Conservation (phyloP, 306 rosid genomes). For the Cicer arietinum region DNA sequence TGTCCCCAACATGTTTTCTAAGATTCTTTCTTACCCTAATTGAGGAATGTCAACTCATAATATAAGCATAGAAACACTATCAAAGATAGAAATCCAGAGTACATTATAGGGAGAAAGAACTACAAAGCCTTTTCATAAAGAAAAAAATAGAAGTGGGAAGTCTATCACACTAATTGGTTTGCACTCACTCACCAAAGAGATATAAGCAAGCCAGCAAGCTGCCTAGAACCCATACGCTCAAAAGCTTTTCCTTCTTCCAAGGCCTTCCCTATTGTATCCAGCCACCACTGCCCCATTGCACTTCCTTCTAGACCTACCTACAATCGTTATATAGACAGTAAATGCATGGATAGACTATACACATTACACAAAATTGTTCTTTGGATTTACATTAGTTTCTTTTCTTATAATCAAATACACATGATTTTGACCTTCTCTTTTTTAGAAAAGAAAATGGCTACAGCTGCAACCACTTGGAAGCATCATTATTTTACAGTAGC, state of each 20-base stretch:
- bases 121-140: constrained; percentile 24
- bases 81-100: constrained; percentile 31
- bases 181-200: constrained; percentile 84
- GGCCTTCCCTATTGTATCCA: constrained; percentile 95
- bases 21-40: constrained; percentile 92
- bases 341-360: constrained; percentile 37
- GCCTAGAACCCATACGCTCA: constrained; percentile 99
- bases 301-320: constrained; percentile 99
- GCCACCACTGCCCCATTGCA: constrained; percentile 96
- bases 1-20: constrained; percentile 92
- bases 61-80: constrained; percentile 40
- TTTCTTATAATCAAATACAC: neutral
- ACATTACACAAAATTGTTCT: constrained; percentile 32
- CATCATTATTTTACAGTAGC: neutral
- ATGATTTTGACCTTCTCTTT: neutral
- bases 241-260: constrained; percentile 85
- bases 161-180: constrained; percentile 32
- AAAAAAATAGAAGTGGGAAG: constrained; percentile 27
- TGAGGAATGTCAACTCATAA: constrained; percentile 49
- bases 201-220: constrained; percentile 97
- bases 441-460: constrained; percentile 1
- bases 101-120: neutral
- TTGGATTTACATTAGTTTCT: neutral
- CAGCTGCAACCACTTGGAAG: constrained; percentile 5
- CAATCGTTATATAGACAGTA: constrained; percentile 50